Percentiles rank a stretch among this genome's conserved stretches.
Conservation (phyloP, 2,329 filamentous ascomycete species). For the Penicillium sp. region DNA sequence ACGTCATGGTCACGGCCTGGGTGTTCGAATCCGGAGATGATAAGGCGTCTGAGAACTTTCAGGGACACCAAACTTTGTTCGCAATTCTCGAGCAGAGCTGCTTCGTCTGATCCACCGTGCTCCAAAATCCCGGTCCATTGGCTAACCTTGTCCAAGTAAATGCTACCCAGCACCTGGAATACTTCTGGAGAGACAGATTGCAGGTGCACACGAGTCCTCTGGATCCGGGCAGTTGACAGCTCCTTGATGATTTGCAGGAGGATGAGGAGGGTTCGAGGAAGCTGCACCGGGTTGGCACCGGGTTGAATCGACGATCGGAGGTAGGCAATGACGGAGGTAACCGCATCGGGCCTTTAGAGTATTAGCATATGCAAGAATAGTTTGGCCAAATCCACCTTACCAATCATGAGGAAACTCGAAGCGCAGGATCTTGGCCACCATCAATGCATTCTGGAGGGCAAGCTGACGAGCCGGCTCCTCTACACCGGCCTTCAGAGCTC, state of each 20-base stretch:
- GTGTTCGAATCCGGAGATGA: conserved; percentile 79
- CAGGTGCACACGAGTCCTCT: conserved; percentile 72
- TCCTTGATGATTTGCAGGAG: conserved; percentile 89
- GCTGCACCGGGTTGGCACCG: conserved; percentile 63
- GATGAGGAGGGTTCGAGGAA: conserved; percentile 73
- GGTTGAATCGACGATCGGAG: conserved; percentile 60
- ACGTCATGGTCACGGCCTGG: conserved; percentile 79
- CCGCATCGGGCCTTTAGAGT: conserved; percentile 47
- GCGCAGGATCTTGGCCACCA: conserved; percentile 82
- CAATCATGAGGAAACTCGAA: conserved; percentile 89
- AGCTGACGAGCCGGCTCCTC: conserved; percentile 74
- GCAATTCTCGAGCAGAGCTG: conserved; percentile 64
- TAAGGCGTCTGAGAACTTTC: conserved; percentile 75
- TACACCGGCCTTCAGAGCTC: conserved; percentile 74
- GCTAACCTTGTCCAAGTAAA: conserved; percentile 74
- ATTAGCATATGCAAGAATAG: conserved; percentile 10
- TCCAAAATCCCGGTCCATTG: conserved; percentile 67
- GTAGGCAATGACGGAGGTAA: conserved; percentile 60
- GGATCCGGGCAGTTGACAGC: conserved; percentile 75
- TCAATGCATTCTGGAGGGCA: conserved; percentile 83
- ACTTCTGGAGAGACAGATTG: conserved; percentile 81
- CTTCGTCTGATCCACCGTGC: conserved; percentile 60
- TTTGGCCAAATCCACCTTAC: conserved; percentile 42
- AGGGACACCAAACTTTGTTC: conserved; percentile 76
- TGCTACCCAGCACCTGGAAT: conserved; percentile 73